Conservation (phyloP, 2,329 filamentous ascomycete species). For the Neofusicoccum ribis region DNA sequence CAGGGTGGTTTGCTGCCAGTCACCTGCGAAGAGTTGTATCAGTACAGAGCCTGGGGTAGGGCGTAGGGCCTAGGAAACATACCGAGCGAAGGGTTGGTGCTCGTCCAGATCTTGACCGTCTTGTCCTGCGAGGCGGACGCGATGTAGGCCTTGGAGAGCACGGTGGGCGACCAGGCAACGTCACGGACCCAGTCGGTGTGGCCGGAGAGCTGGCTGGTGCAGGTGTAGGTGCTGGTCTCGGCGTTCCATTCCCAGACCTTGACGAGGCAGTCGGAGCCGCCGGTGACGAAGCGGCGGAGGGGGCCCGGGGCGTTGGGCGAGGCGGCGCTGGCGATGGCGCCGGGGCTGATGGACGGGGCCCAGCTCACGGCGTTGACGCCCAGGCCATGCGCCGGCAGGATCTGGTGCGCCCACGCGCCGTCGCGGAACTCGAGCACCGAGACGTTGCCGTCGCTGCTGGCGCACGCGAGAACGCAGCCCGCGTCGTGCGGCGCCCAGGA, state of each 20-base stretch:
- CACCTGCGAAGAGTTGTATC: constrained; percentile 41
- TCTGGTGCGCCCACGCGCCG: constrained; percentile 85
- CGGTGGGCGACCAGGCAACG: constrained; percentile 94
- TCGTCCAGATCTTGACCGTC: constrained; percentile 95
- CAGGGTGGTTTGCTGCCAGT: constrained; percentile 84
- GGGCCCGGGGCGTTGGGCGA: constrained; percentile 49
- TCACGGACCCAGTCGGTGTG: constrained; percentile 97
- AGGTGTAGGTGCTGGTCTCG: constrained; percentile 55
- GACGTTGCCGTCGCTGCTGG: constrained; percentile 90
- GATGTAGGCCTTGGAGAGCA: constrained; percentile 94
- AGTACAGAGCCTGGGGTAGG: constrained; percentile 23
- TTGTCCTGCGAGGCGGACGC: constrained; percentile 94
- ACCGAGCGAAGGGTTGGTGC: constrained; percentile 39
- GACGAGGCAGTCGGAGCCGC: constrained; percentile 88
- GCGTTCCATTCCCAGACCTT: constrained; percentile 83
- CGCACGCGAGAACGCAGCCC: constrained; percentile 91
- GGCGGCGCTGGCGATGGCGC: constrained; percentile 75
- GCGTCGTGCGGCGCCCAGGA: constrained; percentile 97
- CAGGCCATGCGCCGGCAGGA: constrained; percentile 88
- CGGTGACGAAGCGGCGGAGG: constrained; percentile 87
- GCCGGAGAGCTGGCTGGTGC: constrained; percentile 62
- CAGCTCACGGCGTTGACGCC: constrained; percentile 96
- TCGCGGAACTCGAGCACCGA: constrained; percentile 96
- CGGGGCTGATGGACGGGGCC: constrained; percentile 83
- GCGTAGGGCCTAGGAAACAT: no score